phyloP scores from a whole-genome alignment of 805 yeast species.

The Zygosaccharomyces kombuchaensis region DNA sequence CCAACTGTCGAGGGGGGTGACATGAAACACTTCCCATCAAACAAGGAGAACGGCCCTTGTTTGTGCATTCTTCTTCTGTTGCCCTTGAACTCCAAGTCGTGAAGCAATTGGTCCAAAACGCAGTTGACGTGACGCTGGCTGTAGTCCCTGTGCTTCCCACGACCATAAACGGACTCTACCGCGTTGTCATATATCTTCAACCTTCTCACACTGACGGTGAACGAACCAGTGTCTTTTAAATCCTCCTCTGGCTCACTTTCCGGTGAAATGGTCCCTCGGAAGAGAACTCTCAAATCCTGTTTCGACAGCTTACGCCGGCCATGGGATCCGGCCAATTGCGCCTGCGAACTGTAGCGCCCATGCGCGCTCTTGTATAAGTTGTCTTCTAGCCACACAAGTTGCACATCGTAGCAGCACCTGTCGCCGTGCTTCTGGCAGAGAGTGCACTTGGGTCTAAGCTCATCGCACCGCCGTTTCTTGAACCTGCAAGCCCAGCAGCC shows the following conservation, averaged over 20 bases:
- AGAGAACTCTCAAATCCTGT: background rate
- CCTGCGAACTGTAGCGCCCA: constrained; percentile 1
- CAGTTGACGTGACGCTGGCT: constrained; percentile 24
- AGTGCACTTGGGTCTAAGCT: constrained; percentile 28
- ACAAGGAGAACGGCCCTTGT: constrained; percentile 21
- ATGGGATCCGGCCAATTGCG: background rate
- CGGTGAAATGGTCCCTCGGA: background rate
- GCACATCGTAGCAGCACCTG: constrained; percentile 30
- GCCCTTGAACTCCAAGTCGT: constrained; percentile 3
- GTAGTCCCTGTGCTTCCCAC: constrained; percentile 10
- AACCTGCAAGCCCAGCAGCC: constrained; percentile 37
- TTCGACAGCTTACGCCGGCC: constrained; percentile 1
- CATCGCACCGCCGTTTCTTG: constrained; percentile 34
- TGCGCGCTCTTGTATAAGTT: constrained; percentile 19
- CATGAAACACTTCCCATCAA: constrained; percentile 1
- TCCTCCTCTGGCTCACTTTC: background rate
- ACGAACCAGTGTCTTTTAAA: constrained; percentile 12
- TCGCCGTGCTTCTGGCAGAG: constrained; percentile 26
- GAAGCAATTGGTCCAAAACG: constrained; percentile 17
- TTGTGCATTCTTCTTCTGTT: background rate
- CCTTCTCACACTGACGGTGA: constrained; percentile 32
- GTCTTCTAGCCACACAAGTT: constrained; percentile 29
- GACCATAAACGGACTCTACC: constrained; percentile 24
- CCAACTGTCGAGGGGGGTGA: background rate
- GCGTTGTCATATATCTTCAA: constrained; percentile 31